Conservation (phyloP, 257 asterid species). For the Gentiana straminea region DNA sequence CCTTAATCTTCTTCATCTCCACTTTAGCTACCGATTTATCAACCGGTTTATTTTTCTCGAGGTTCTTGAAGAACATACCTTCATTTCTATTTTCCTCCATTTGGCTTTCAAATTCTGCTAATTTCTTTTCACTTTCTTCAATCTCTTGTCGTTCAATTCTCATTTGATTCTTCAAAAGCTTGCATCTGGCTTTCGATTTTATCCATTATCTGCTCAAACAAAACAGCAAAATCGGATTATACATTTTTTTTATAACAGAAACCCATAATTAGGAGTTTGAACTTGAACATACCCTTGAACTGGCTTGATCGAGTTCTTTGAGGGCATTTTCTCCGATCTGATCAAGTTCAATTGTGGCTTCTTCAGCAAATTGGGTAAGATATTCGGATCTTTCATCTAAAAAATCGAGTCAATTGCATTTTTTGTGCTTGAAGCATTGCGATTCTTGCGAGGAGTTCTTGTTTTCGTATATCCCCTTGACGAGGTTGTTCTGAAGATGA, state of each 20-base stretch:
- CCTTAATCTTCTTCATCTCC: conserved; percentile 50
- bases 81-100: conserved; percentile 61
- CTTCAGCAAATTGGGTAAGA: conserved; percentile 78
- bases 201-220: conserved; percentile 70
- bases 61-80: conserved; percentile 74
- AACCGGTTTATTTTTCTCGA: conserved; percentile 30
- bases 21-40: conserved; percentile 46
- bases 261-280: not conserved
- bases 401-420: conserved; percentile 66
- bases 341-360: conserved; percentile 82
- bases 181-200: conserved; percentile 77
- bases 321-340: conserved; percentile 83
- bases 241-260: no score
- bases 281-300: conserved; percentile 45
- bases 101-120: conserved; percentile 51
- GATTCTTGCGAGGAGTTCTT: conserved; percentile 76
- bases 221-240: conserved; percentile 11
- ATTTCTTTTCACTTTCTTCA: conserved; percentile 48
- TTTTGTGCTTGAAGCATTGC: conserved; percentile 87
- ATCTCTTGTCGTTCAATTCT: conserved; percentile 50
- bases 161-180: conserved; percentile 81
- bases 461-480: conserved; percentile 50
- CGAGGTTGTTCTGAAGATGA: conserved; percentile 38
- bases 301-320: conserved; percentile 72
- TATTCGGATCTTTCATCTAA: conserved; percentile 71